Conservation (phyloP, 2,329 filamentous ascomycete species). For the Bimuria novae-zelandiae region DNA sequence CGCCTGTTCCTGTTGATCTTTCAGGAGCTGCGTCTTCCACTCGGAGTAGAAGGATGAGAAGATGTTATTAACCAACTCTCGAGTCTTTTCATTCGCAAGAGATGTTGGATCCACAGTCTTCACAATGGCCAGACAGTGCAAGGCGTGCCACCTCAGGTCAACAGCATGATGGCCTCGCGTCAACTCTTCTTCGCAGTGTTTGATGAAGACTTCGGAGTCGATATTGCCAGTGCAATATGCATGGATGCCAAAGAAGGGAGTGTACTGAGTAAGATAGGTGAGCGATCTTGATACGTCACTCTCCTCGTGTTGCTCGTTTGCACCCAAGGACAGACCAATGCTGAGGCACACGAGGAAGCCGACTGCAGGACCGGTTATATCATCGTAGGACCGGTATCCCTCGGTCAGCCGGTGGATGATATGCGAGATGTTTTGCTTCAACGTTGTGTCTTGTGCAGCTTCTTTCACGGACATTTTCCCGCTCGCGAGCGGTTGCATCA, state of each 20-base stretch:
- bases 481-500: slow-evolving; percentile 36
- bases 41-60: slow-evolving; percentile 76
- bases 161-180: slow-evolving; percentile 24
- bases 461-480: slow-evolving; percentile 28
- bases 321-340: slow-evolving; percentile 69
- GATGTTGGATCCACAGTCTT: slow-evolving; percentile 28
- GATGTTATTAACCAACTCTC: slow-evolving; percentile 62
- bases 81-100: slow-evolving; percentile 16
- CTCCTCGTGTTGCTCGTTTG: slow-evolving; percentile 25
- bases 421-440: slow-evolving; percentile 65
- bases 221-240: slow-evolving; percentile 8
- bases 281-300: slow-evolving; percentile 24
- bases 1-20: slow-evolving; percentile 76
- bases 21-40: slow-evolving; percentile 77
- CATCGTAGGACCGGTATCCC: slow-evolving; percentile 79
- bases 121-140: slow-evolving; percentile 32
- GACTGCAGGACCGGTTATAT: slow-evolving; percentile 77
- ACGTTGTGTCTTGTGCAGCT: slow-evolving; percentile 35
- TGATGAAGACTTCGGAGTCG: slow-evolving; percentile 23
- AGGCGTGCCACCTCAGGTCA: slow-evolving; percentile 44
- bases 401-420: slow-evolving; percentile 71
- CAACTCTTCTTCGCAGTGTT: slow-evolving; percentile 26
- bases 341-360: slow-evolving; percentile 80
- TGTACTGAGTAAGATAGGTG: slow-evolving; percentile 31
- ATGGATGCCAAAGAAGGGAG: slow-evolving; percentile 39